These are phyloP conservation scores for Fistulina hepatica DNA, from an alignment of 1,284 basidiomycete genomes.

Conservation along the genomic window DNA sequence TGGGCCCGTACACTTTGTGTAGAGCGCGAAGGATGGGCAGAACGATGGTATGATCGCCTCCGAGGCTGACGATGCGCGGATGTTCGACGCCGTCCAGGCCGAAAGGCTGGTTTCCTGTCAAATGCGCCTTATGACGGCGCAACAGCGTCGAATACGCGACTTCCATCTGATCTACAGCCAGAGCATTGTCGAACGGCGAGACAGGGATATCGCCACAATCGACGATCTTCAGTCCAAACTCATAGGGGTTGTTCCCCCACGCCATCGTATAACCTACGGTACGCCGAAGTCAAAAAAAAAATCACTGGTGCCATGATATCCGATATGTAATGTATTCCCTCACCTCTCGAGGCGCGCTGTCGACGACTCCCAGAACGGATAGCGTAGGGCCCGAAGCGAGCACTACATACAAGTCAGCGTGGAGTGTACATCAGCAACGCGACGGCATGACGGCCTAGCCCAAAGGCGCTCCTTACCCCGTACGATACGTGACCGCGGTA, in stretches of 20 bases:
- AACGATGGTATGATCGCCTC: conserved; percentile 72
- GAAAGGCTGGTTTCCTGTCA: conserved; percentile 15
- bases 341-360: conserved; percentile 37
- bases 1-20: conserved; percentile 61
- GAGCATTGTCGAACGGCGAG: conserved; percentile 42
- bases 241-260: conserved; percentile 61
- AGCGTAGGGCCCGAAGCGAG: conserved; percentile 72
- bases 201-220: conserved; percentile 59
- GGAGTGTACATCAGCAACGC: background rate
- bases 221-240: conserved; percentile 44
- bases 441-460: no score
- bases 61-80: conserved; percentile 63
- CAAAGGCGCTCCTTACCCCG: conserved; percentile 4
- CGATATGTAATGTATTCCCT: background rate
- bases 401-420: conserved; percentile 24
- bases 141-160: conserved; percentile 65
- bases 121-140: background rate
- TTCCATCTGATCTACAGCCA: conserved; percentile 72
- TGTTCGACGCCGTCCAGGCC: conserved; percentile 46
- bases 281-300: background rate
- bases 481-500: conserved; percentile 34
- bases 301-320: background rate
- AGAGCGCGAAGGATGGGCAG: conserved; percentile 66
- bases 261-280: conserved; percentile 48
- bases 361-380: conserved; percentile 70